A percentile compares a stretch with the other conserved stretches of the same genome.
Conservation (phyloP, 192 early-diverging fungal genomes). For the Diversispora eburnea region DNA sequence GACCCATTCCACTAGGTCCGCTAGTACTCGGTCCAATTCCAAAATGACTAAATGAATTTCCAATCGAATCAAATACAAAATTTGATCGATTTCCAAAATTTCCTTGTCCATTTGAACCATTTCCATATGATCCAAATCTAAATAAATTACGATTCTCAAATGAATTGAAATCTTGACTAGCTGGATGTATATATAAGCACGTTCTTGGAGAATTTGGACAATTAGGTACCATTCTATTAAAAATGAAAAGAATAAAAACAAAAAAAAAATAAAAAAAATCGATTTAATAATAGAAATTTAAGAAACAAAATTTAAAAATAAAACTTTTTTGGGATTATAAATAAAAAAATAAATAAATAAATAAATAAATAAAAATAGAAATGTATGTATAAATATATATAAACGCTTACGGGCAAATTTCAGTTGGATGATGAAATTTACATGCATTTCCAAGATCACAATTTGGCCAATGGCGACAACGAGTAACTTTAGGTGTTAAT, state of each 20-base stretch:
- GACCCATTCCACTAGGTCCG: constrained; percentile 2
- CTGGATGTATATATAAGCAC: constrained; percentile 40
- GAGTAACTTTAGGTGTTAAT: constrained; percentile 24
- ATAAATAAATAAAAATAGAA: too few species aligned
- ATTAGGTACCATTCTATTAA: constrained; percentile 32
- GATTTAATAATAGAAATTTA: not conserved
- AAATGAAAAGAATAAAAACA: too few species aligned
- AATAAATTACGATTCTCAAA: not conserved
- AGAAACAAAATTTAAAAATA: not conserved
- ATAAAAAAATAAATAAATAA: too few species aligned
- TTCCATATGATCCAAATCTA: constrained; percentile 1
- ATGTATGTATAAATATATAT: too few species aligned
- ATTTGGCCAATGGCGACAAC: constrained; percentile 44
- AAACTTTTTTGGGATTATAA: not conserved
- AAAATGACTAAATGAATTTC: constrained; percentile 4
- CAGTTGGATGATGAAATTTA: constrained; percentile 41
- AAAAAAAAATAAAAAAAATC: not conserved
- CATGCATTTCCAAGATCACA: constrained; percentile 35
- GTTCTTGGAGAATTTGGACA: constrained; percentile 38
- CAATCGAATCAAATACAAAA: constrained; percentile 3
- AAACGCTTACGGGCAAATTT: constrained; percentile 31
- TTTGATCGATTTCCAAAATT: not conserved
- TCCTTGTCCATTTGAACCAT: constrained; percentile 4
- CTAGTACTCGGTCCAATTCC: not conserved
- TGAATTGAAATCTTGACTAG: constrained; percentile 17